Base-by-base conservation (phyloP, 192 early-diverging fungal genomes). In the Coemansia sp. region DNA sequence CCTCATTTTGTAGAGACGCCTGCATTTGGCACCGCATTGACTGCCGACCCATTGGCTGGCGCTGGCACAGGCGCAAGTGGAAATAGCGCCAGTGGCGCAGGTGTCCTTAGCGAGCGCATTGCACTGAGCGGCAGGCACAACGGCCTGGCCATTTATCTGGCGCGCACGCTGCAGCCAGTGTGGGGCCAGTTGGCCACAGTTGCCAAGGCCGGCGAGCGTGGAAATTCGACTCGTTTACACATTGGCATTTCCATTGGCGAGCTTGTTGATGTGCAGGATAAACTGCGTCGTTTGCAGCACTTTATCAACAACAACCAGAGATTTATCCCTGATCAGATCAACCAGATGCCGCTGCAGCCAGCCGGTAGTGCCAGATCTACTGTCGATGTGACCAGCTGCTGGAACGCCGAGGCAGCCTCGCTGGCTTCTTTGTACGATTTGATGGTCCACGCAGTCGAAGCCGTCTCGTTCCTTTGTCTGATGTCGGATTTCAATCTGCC, bases 101-200 rank as follows among this genome's bases (percentile, higher is more conserved):
- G 32, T 1, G 56, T 53, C 14, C 18, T 39, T n/a, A 68, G 67
- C 56, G 68, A 71, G 14, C 74, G 72, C 37, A 76, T 87, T 18
- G 81, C 73, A 56, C 89, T 85, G 58, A 93, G 92, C 63, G 87
- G 88, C 12, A 71, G 87, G 34, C 92, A 95, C 70, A 86, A 94
- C 61, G 95, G 92, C 32, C 71, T 97, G 35, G 88, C 84, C 6
- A 72, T 92, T 6, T 95, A 93, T 64, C 68, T 97, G 60, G 83
- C 88, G 0, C 89, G 94, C 12, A 58, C 91, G 4, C 58, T 97
- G 56, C 74, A 86, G 68, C 89, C 93, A 4, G 65, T 95, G 11
- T 97, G 96, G 96, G 85, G 86, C 39, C 76, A 39, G 51, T 67
- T 67, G 55, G 80, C 78, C 2, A 65, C 67, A 3, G 38, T 66